Base-by-base conservation (phyloP, 2,329 filamentous ascomycete species). In the Fusarium citri region DNA sequence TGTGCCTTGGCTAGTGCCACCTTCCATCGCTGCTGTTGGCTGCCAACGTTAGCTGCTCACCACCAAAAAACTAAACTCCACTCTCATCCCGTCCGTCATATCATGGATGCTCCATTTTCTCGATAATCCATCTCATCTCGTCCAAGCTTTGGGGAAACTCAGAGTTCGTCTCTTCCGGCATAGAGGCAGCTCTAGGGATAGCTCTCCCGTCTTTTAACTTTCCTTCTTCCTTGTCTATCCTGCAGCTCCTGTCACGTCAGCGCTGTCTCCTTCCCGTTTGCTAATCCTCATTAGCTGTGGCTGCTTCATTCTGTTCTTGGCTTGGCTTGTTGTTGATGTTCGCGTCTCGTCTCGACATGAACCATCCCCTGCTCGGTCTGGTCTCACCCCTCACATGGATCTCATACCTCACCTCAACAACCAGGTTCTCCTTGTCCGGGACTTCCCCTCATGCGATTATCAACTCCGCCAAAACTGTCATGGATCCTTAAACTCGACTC, bases 401-500 rank as follows among this genome's bases (percentile, higher is more conserved):
- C 43, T 64, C 65, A 68, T 51, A 55, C 65, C 63, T 69, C 64
- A 68, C 59, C 66, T 69, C 69, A 58, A 69, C 61, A 67, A 60
- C 67, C 58, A 68, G 67, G 69, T 55, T 68, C 62, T 64, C 69
- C 59, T 72, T 59, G 60, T 59, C 55, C 57, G 48, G 58, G 55
- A 70, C 54, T 73, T 67, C 54, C 60, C 68, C 69, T 72, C 69
- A 64, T 65, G 54, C 66, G 55, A 71, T 59, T 56, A 64, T 59
- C 58, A 64, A 64, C 67, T 65, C 64, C 67, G 63, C 56, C 68
- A 59, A 66, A 69, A 70, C 53, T 66, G 69, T 58, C 62, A 69
- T 64, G 67, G 64, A 73, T 73, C 72, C 74, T 72, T 74, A 73
- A 74, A 74, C 68, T 67, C 64, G 66, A 61, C 72, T 72, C 72